Conservation (phyloP, 495 filamentous ascomycete genomes). For the Daldinia loculata region DNA sequence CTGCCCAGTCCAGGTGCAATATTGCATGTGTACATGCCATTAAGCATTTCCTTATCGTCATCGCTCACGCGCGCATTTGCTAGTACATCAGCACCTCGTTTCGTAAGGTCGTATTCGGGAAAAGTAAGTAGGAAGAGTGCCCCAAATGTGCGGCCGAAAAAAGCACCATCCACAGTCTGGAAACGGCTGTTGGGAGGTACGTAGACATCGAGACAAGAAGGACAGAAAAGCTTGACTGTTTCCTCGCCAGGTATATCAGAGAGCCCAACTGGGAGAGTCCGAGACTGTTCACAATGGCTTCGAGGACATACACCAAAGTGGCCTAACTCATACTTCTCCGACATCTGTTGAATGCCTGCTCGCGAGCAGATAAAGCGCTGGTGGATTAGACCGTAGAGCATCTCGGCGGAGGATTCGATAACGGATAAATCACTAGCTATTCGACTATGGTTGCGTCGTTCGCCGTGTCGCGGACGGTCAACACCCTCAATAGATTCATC, state of each 20-base stretch:
- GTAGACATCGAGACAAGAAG: conserved; percentile 95
- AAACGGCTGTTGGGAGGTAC: conserved; percentile 97
- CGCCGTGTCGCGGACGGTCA: conserved; percentile 64
- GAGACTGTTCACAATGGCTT: conserved; percentile 84
- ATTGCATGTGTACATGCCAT: conserved; percentile 83
- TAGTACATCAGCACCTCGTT: conserved; percentile 57
- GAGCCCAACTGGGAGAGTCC: conserved; percentile 90
- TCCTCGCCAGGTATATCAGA: conserved; percentile 95
- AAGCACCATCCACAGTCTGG: conserved; percentile 96
- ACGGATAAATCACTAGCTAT: conserved; percentile 91
- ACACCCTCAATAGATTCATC: conserved; percentile 78
- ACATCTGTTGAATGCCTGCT: conserved; percentile 97
- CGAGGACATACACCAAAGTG: conserved; percentile 95
- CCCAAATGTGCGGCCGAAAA: conserved; percentile 96
- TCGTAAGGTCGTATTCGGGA: conserved; percentile 86
- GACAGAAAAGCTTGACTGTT: conserved; percentile 98
- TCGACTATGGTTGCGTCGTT: conserved; percentile 81
- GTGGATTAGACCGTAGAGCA: conserved; percentile 97
- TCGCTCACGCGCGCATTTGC: conserved; percentile 49
- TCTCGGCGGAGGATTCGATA: conserved; percentile 95
- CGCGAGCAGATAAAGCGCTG: conserved; percentile 98
- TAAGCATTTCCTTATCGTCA: conserved; percentile 67
- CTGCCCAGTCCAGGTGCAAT: conserved; percentile 86
- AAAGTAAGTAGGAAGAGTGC: conserved; percentile 97
- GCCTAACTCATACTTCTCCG: conserved; percentile 95